phyloP scores from a whole-genome alignment of 495 filamentous ascomycete species.

The Friedmanniomyces simplex region DNA sequence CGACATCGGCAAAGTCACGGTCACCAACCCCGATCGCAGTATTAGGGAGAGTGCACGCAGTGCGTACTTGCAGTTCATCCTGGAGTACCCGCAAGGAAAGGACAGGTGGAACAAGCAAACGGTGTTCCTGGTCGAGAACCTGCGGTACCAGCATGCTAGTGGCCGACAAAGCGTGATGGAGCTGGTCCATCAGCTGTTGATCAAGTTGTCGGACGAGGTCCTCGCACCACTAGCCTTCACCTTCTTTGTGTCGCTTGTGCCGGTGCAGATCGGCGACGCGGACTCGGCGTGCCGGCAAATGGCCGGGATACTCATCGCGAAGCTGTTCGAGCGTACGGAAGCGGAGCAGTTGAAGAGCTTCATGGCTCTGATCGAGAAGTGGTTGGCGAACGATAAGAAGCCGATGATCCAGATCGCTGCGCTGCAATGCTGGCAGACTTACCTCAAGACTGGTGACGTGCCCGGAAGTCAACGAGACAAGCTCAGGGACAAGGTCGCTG shows the following conservation, averaged over 20 bases:
- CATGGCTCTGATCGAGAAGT: constrained; percentile 56
- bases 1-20: constrained; percentile 82
- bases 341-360: constrained; percentile 59
- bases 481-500: constrained; percentile 20
- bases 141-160: constrained; percentile 78
- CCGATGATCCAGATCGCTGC: constrained; percentile 57
- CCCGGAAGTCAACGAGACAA: constrained; percentile 51
- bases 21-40: constrained; percentile 80
- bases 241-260: constrained; percentile 77
- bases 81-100: constrained; percentile 87
- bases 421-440: constrained; percentile 70
- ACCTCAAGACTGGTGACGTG: constrained; percentile 58
- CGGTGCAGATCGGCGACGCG: constrained; percentile 80
- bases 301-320: constrained; percentile 66
- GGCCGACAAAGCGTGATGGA: constrained; percentile 89
- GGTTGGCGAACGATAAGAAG: constrained; percentile 64
- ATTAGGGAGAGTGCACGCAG: constrained; percentile 79
- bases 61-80: constrained; percentile 84
- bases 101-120: constrained; percentile 81
- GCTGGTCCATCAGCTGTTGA: constrained; percentile 67
- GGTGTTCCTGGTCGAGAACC: constrained; percentile 75
- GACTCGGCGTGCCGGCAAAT: constrained; percentile 75
- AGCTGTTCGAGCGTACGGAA: constrained; percentile 70
- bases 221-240: constrained; percentile 69
- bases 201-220: constrained; percentile 68